Evolutionary conservation across 139 green algal genomes (phyloP), one percentile per base, ranked within the genome.

Genomic region (Micractinium conductrix): DNA sequence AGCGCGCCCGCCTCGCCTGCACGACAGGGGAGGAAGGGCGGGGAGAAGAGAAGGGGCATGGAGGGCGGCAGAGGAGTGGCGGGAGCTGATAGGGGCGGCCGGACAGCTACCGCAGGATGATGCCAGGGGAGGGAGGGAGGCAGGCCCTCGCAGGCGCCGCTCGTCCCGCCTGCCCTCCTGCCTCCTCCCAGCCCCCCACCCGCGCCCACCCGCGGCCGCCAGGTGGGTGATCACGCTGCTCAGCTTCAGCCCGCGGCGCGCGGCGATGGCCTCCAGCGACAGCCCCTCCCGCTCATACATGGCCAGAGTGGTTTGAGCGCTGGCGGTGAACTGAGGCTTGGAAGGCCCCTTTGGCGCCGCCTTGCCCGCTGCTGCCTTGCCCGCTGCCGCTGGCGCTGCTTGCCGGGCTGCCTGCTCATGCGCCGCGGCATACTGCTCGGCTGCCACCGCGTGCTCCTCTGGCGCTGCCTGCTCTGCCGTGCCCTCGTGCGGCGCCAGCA

Each of bases 221-320:
- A 80, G 48, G 37, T 81, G 75, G 4, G 70, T 53, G 21, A 81
- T 44, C 35, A 81, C 75, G 3, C 42, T 69, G 17, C 45, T 48
- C 10, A 43, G n/a, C 73, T 67, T 80, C 33, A 45, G 58, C 5
- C 22, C 19, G 28, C 73, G 45, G 14, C 3, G 1, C 30, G 73
- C 45, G 7, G 73, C 70, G 6, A 78, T 53, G 3, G 19, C 42
- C 10, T 40, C 43, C 70, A 78, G 70, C 42, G 28, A 12, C 70
- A 78, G 35, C 42, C 70, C 70, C 42, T 78, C 22, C 7, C 10
- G 40, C 40, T 76, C 70, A 28, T 78, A 78, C 70, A 78, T 53
- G 1, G 44, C 21, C 42, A 26, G 30, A 12, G 28, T 58, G 26
- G 55, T 42, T 43, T 35, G 42, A 2, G 70, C 70, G 70, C 70